A percentile compares a stretch with the other conserved stretches of the same genome.
Conservation (phyloP, 2,329 filamentous ascomycete genomes). For the Alternaria ventricosa region DNA sequence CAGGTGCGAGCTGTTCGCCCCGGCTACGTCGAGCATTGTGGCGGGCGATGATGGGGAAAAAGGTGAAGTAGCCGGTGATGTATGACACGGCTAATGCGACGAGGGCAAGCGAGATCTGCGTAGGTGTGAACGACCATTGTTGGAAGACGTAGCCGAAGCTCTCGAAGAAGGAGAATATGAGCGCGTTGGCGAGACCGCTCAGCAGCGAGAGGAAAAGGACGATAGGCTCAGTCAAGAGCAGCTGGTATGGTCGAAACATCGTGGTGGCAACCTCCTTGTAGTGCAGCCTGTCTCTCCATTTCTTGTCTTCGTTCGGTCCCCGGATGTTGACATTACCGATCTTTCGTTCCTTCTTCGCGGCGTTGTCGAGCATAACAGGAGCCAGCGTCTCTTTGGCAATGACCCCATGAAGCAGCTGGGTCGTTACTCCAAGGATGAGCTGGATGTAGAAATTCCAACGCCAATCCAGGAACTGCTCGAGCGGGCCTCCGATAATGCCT, state of each 20-base stretch:
- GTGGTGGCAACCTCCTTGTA: slow-evolving; percentile 36
- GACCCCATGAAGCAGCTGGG: slow-evolving; percentile 70
- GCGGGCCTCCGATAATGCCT: slow-evolving; percentile 63
- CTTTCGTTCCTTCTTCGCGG: slow-evolving; percentile 10
- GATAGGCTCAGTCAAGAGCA: slow-evolving; percentile 78
- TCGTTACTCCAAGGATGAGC: slow-evolving; percentile 74
- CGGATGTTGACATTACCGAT: neutral
- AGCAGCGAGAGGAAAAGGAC: slow-evolving; percentile 73
- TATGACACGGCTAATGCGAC: slow-evolving; percentile 53
- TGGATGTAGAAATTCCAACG: slow-evolving; percentile 83
- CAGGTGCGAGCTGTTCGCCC: slow-evolving; percentile 61
- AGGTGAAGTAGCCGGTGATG: slow-evolving; percentile 69
- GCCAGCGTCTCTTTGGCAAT: slow-evolving; percentile 77
- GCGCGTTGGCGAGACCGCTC: slow-evolving; percentile 73
- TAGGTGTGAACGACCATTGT: slow-evolving; percentile 67
- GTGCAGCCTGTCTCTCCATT: neutral
- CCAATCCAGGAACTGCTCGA: slow-evolving; percentile 72
- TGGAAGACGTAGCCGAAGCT: slow-evolving; percentile 70
- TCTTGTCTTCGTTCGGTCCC: neutral
- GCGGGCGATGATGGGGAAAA: slow-evolving; percentile 53
- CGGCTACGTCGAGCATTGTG: slow-evolving; percentile 56
- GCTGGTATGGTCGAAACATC: slow-evolving; percentile 71
- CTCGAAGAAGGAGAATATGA: slow-evolving; percentile 80
- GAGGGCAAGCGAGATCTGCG: slow-evolving; percentile 63
- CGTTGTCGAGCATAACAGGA: slow-evolving; percentile 73